phyloP scores from a whole-genome alignment of 306 rosid genomes.

The Sindora glabra region DNA sequence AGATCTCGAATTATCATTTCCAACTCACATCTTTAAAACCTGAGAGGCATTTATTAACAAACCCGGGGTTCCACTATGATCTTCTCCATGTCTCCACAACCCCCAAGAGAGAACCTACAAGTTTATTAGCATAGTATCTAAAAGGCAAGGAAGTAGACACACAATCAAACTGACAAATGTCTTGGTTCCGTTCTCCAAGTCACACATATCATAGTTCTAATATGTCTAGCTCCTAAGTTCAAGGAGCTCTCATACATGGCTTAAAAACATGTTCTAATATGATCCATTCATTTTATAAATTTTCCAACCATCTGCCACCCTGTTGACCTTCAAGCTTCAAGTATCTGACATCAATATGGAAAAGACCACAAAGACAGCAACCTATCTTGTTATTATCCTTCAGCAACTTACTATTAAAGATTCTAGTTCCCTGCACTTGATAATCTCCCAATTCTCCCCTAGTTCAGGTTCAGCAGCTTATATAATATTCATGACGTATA shows the following conservation, averaged over 20 bases:
- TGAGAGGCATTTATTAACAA: slow-evolving; percentile 10
- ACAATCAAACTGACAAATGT: neutral
- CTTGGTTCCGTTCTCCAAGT: neutral
- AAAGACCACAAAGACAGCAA: neutral
- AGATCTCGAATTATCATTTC: neutral
- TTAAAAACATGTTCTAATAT: neutral
- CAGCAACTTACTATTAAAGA: neutral
- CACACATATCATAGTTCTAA: neutral
- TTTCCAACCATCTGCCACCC: neutral
- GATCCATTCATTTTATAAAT: neutral
- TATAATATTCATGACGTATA: neutral
- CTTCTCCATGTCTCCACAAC: neutral
- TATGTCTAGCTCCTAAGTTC: neutral
- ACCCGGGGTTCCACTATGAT: neutral
- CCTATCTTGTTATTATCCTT: neutral
- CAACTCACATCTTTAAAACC: neutral
- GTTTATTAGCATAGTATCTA: neutral
- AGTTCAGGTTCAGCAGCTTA: neutral
- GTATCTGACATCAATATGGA: neutral
- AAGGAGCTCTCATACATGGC: neutral
- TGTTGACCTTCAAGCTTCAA: neutral
- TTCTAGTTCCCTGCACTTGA: neutral
- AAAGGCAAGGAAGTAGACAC: neutral
- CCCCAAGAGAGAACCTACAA: neutral
- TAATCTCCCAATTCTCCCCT: neutral